Evolutionary conservation across 139 green algal species (phyloP), one percentile per base, ranked within the genome.

Genomic region (Desmodesmus armatus): DNA sequence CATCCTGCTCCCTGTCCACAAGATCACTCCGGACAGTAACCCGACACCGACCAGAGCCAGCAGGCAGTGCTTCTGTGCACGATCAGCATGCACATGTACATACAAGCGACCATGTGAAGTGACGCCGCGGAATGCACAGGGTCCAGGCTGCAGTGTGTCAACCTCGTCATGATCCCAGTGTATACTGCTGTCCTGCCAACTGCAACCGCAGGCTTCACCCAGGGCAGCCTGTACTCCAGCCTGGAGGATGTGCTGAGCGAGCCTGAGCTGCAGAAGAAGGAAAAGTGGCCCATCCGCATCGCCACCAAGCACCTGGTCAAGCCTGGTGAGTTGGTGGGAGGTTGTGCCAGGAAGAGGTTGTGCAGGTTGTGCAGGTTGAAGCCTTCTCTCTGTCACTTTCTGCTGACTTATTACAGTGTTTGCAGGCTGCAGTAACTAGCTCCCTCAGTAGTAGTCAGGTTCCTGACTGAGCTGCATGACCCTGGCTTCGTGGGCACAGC

Each of bases 71-170:
- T n/a, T n/a, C n/a, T n/a, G n/a, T n/a, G n/a, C n/a, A n/a, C n/a
- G n/a, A n/a, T n/a, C n/a, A n/a, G n/a, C n/a, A n/a, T n/a, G n/a
- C n/a, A n/a, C n/a, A n/a, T n/a, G n/a, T n/a, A n/a, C n/a, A n/a
- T n/a, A n/a, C n/a, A n/a, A n/a, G n/a, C n/a, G n/a, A n/a, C n/a
- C n/a, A n/a, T n/a, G n/a, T n/a, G n/a, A n/a, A 72, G 90, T 37
- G 29, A 47, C 27, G 87, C 95, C 43, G 80, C 89, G 39, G 87
- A 93, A 58, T 91, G 87, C 60, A 96, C 5, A 47, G 21, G 94
- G 91, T 98, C 97, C 89, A 94, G 94, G 67, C 49, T 98, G 31
- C 70, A 78, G 19, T 98, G 96, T 78, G 95, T 98, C 82, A 89
- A 94, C 35, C 93, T 98, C n/a, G 85, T 98, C 13, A 71, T 92